phyloP scores from a whole-genome alignment of 2,329 filamentous ascomycete genomes.

The Monosporascus sp. region DNA sequence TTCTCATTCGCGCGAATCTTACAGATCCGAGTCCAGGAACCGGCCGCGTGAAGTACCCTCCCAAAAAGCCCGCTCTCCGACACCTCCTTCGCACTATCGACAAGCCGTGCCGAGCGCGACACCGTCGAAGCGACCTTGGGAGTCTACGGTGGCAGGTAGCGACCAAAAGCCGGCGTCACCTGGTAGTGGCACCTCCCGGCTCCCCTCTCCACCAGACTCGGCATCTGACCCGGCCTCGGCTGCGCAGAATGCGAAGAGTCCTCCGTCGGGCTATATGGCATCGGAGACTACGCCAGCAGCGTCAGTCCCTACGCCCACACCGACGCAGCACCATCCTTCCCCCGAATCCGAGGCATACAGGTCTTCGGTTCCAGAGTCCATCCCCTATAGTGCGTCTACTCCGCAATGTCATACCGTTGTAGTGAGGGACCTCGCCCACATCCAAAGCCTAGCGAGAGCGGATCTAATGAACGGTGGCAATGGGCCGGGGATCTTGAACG shows the following conservation, averaged over 20 bases:
- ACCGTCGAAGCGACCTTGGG: constrained; percentile 24
- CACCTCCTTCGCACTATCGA: constrained; percentile 15
- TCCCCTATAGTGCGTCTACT: constrained; percentile 30
- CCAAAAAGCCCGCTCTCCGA: constrained; percentile 19
- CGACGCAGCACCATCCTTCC: constrained; percentile 24
- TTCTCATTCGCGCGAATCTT: constrained; percentile 40
- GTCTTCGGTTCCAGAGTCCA: constrained; percentile 18
- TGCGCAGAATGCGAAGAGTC: constrained; percentile 35
- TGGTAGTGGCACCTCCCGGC: constrained; percentile 38
- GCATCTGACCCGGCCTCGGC: constrained; percentile 32
- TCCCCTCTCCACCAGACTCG: constrained; percentile 51
- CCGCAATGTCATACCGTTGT: constrained; percentile 57
- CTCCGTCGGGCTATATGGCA: constrained; percentile 42
- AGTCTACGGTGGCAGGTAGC: constrained; percentile 15
- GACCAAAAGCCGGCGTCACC: constrained; percentile 23
- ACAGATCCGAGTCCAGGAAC: constrained; percentile 32
- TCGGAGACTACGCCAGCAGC: constrained; percentile 27
- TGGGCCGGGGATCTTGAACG: constrained; percentile 43
- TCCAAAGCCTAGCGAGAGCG: constrained; percentile 79
- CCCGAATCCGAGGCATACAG: constrained; percentile 21
- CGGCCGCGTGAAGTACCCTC: constrained; percentile 21
- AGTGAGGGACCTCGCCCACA: constrained; percentile 83
- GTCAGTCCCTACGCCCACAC: constrained; percentile 15
- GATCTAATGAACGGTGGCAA: constrained; percentile 57
- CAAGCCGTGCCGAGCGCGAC: constrained; percentile 17